Evolutionary conservation across 1,139 yeast genomes (phyloP).

Genomic region (Yamadazyma oceani): DNA sequence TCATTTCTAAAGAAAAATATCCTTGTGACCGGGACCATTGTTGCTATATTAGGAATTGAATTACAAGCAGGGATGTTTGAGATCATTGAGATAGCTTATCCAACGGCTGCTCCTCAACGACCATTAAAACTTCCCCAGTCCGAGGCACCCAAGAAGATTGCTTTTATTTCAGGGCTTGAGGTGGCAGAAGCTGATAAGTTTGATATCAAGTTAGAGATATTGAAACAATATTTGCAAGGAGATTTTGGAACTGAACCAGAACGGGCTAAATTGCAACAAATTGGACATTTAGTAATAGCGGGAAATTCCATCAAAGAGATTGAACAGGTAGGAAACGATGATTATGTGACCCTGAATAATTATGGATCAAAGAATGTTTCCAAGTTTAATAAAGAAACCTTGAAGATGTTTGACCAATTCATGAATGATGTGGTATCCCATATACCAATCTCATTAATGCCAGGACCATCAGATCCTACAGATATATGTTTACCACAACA

Average conservation of each 20-base stretch:
- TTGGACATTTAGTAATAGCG: slow-evolving; percentile 63
- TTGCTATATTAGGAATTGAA: slow-evolving; percentile 86
- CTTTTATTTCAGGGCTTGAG: slow-evolving; percentile 73
- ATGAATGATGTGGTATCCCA: slow-evolving; percentile 57
- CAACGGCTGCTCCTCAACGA: slow-evolving; percentile 60
- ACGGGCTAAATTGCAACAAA: slow-evolving; percentile 26
- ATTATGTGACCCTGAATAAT: slow-evolving; percentile 39
- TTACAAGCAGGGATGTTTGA: slow-evolving; percentile 81
- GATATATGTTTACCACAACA: slow-evolving; percentile 88
- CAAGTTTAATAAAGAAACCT: slow-evolving; percentile 45
- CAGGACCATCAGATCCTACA: slow-evolving; percentile 84
- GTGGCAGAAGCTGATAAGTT: slow-evolving; percentile 44
- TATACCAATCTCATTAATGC: slow-evolving; percentile 74
- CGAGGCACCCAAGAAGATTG: slow-evolving; percentile 34
- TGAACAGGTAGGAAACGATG: slow-evolving; percentile 23
- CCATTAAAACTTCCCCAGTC: slow-evolving; percentile 21
- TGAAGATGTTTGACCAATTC: slow-evolving; percentile 52
- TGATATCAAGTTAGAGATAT: slow-evolving; percentile 53
- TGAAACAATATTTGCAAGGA: slow-evolving; percentile 73
- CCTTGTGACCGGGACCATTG: slow-evolving; percentile 83
- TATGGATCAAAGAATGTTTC: slow-evolving; percentile 56
- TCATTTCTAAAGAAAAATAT: slow-evolving; percentile 44
- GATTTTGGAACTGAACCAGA: slow-evolving; percentile 44
- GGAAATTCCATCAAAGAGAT: slow-evolving; percentile 61
- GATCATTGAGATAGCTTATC: slow-evolving; percentile 76